phyloP scores from a whole-genome alignment of 31 red algal genomes.

The Odonthalia washingtoniensis region DNA sequence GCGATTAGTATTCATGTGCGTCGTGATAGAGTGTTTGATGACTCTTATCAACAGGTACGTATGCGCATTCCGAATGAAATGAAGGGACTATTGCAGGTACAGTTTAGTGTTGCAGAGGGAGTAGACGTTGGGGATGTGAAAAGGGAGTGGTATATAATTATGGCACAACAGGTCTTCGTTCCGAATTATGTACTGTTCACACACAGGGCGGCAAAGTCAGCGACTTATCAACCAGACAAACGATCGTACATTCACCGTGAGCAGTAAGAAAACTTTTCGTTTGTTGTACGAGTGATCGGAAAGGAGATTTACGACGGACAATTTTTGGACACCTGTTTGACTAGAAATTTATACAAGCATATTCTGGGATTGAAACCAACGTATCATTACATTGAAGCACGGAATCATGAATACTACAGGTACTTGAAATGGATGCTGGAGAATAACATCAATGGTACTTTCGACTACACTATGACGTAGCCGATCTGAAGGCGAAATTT shows the following conservation, averaged over 20 bases:
- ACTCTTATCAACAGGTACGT: conserved; percentile 93
- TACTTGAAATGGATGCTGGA: conserved; percentile 93
- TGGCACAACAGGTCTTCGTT: conserved; percentile 93
- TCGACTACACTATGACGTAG: conserved; percentile 92
- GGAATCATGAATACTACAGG: conserved; percentile 97
- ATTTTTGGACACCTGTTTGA: conserved; percentile 97
- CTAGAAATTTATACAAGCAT: conserved; percentile 94
- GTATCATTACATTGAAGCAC: no score
- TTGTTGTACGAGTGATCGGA: conserved; percentile 92
- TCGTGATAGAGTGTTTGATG: conserved; percentile 92
- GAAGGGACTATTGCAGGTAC: conserved; percentile 87
- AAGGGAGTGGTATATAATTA: conserved; percentile 96
- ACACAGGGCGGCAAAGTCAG: conserved; percentile 85
- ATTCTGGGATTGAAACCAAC: no score
- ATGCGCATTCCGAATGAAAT: conserved; percentile 86
- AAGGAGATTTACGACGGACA: conserved; percentile 98
- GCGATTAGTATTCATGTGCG: conserved; percentile 87
- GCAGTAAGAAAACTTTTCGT: conserved; percentile 87
- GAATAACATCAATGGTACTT: conserved; percentile 86
- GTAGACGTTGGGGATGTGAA: conserved; percentile 97
- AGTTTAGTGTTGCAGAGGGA: conserved; percentile 94
- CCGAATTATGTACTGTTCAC: conserved; percentile 96
- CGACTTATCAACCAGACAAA: conserved; percentile 92
- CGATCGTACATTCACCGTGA: conserved; percentile 83
- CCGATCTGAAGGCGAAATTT: conserved; percentile 92